Percentiles rank a stretch among this genome's conserved stretches.
Conservation (phyloP, 768 basidiomycete species). For the Tylopilus subfusipes region DNA sequence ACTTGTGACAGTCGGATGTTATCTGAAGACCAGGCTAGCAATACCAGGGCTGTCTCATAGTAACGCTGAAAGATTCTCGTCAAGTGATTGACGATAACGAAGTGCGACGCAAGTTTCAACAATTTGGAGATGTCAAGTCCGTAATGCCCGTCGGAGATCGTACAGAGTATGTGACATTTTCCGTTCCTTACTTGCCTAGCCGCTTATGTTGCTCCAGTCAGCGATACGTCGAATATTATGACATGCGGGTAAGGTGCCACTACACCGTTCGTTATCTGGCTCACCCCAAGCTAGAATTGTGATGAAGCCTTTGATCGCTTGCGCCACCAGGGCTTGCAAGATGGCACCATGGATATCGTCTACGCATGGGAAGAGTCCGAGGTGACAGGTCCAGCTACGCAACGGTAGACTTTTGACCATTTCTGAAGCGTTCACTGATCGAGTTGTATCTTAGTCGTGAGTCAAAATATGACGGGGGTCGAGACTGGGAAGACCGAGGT, state of each 20-base stretch:
- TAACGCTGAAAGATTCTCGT: conserved; percentile 70
- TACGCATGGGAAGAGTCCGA: conserved; percentile 81
- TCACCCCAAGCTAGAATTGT: conserved; percentile 50
- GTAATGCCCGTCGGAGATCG: conserved; percentile 65
- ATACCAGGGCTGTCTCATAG: conserved; percentile 80
- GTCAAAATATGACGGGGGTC: conserved; percentile 35
- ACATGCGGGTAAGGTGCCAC: conserved; percentile 61
- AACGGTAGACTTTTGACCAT: conserved; percentile 30
- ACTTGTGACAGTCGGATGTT: not conserved
- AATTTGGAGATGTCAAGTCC: conserved; percentile 87
- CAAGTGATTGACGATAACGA: conserved; percentile 80
- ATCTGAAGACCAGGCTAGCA: conserved; percentile 40
- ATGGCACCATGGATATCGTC: conserved; percentile 84
- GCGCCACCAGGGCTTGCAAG: conserved; percentile 73
- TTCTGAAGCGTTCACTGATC: conserved; percentile 3
- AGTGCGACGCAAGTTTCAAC: conserved; percentile 79
- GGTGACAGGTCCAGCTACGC: conserved; percentile 43
- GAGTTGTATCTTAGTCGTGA: conserved; percentile 22
- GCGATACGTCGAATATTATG: conserved; percentile 91
- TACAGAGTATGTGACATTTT: conserved; percentile 44
- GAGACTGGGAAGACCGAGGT: conserved; percentile 46
- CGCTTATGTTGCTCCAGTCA: conserved; percentile 49
- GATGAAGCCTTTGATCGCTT: conserved; percentile 78
- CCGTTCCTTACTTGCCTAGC: not conserved
- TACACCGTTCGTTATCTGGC: not conserved